These are phyloP conservation scores for Brassica rapa DNA, from an alignment of 345 rosid species.

Conservation along the genomic window DNA sequence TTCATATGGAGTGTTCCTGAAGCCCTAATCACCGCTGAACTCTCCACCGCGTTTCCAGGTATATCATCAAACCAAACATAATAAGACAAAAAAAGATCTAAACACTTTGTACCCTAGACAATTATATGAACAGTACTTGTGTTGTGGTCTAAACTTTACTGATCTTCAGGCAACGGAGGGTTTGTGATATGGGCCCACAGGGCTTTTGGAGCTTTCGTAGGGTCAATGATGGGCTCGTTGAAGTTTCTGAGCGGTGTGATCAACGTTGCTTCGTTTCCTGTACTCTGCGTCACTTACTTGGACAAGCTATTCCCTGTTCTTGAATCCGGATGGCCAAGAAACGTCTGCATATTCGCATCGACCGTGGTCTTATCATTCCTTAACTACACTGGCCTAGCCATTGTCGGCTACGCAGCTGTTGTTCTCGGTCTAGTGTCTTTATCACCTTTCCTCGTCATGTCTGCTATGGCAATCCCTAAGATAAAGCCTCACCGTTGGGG, in stretches of 20 bases:
- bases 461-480: constrained; percentile 67
- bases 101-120: not conserved
- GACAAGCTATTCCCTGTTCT: constrained; percentile 52
- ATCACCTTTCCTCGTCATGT: constrained; percentile 68
- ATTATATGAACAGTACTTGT: not conserved
- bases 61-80: not conserved
- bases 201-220: constrained; percentile 73
- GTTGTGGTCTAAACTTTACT: not conserved
- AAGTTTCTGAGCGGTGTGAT: constrained; percentile 77
- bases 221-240: constrained; percentile 85
- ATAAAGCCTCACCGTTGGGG: constrained; percentile 70
- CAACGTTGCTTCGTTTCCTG: constrained; percentile 78
- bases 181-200: constrained; percentile 80
- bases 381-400: constrained; percentile 68
- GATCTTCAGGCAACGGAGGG: constrained; percentile 67
- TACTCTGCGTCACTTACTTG: constrained; percentile 65
- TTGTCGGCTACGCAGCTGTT: constrained; percentile 78
- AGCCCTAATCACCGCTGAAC: constrained; percentile 88
- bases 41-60: constrained; percentile 76
- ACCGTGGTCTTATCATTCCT: constrained; percentile 57
- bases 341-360: constrained; percentile 44
- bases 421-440: constrained; percentile 68
- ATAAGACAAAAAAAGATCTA: not conserved
- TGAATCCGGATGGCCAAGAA: constrained; percentile 61
- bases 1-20: constrained; percentile 92